Base-by-base conservation (phyloP, 2,329 filamentous ascomycete genomes). In the Scytalidium lignicola region DNA sequence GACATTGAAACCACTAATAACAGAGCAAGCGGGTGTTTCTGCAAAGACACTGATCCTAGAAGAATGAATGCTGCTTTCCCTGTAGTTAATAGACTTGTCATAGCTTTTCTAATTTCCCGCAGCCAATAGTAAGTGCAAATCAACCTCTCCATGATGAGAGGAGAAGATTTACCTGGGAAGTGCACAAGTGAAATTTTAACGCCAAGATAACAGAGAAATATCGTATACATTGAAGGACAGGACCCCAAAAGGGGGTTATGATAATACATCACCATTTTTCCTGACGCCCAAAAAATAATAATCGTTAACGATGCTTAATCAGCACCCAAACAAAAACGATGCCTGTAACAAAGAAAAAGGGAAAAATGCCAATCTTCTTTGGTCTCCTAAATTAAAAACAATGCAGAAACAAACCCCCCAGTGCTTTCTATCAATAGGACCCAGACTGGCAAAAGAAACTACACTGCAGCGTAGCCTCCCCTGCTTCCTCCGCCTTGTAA, bases 381-480 rank as follows among this genome's bases (percentile, higher is more conserved):
- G 15, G 32, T 37, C 32, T 37, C 32, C 32, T 37, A 37, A 17
- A 37, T 37, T 17, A 37, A 37, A n/a, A 37, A 26, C 23, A 26
- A 26, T 26, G 23, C 32, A 37, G 15, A 17, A 5, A 37, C 4
- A 13, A 37, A 17, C 4, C 32, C 32, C 15, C 12, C 10, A 37
- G 7, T 13, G 10, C 23, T 26, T 37, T 37, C 32, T 37, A 37
- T 37, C 32, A n/a, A 37, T 37, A 17, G n/a, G 32, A 5, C 12
- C 32, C 32, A 45, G 12, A 20, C 21, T 10, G 23, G 23, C 23
- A 5, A 10, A 26, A 26, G 23, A 10, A 26, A 37, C 22, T 41
- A 65, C 52, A 99, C 92, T 42, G 93, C 93, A 62, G 89, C 95
- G 70, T 99, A 99, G 2, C 93, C 93, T 42, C 92, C 92, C 61